Evolutionary conservation across 768 basidiomycete species (phyloP), one percentile per base, ranked within the genome.

Genomic region (Brasilioporus rufonigricans): DNA sequence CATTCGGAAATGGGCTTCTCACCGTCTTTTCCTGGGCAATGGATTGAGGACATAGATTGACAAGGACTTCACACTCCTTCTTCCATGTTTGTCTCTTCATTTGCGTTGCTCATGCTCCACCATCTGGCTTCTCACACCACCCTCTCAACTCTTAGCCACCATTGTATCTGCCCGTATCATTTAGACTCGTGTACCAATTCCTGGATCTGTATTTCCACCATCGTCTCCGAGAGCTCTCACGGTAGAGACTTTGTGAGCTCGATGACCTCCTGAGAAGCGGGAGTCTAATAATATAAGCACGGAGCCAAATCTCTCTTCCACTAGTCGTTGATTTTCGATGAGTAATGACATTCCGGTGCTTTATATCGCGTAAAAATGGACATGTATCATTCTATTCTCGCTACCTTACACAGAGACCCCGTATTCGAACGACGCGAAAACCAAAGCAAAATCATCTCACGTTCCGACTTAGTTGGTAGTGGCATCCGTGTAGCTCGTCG

Each of bases 11-110:
- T 43, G 26, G n/a, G 44, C n/a, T 50, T 26, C 27, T 53, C 65
- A 31, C 66, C 69, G 16, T 55, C 56, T 33, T 65, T 73, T 38
- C 71, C 71, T 2, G 73, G 71, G 19, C 69, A 62, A 29, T 74
- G 71, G 71, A 61, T 64, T 12, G 71, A 74, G 38, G 66, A 70
- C 48, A 58, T 70, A 41, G 71, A 73, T 41, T 74, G 50, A 73
- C 33, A 31, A 33, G 35, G 14, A 23, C 27, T 23, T 27, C 24
- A 0, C 13, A 3, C 13, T 12, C 23, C 19, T 14, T 39, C 39
- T 33, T 41, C 44, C 19, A 19, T 45, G 41, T 38, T 10, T 52
- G 44, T 49, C 46, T 45, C 44, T n/a, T 54, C 12, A 40, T 31
- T 35, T 47, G 44, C 23, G 21, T 49, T 45, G n/a, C 36, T 56